These are phyloP conservation scores for Chlorella ohadii DNA, from an alignment of 139 green algal species.

Conservation along the genomic window DNA sequence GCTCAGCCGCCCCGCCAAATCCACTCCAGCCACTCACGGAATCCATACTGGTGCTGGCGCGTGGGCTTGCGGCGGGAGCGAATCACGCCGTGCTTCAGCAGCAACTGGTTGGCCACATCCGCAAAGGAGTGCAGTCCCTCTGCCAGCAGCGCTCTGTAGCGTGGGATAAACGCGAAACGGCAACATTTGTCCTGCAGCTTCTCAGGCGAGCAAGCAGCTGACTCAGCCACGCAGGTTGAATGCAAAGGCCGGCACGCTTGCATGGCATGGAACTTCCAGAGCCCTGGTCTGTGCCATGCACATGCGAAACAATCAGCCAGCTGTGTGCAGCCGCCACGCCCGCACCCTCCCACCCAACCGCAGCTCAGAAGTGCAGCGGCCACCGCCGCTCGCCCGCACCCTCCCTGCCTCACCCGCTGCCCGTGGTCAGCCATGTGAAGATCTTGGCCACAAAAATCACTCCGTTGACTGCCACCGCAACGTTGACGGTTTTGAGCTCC, in stretches of 20 bases:
- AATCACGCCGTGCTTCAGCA: constrained; percentile 81
- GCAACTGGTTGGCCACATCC: constrained; percentile 90
- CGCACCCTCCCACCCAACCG: neutral
- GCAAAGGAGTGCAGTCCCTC: constrained; percentile 90
- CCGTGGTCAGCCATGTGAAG: constrained; percentile 54
- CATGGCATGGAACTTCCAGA: no score
- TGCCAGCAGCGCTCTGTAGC: constrained; percentile 85
- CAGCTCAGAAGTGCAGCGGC: neutral
- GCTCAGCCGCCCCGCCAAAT: no score
- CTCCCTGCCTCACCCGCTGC: constrained; percentile 50
- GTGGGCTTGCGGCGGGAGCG: constrained; percentile 69
- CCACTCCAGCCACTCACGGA: constrained; percentile 39
- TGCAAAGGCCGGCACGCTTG: no score
- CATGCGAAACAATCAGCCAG: no score
- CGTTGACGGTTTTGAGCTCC: constrained; percentile 54
- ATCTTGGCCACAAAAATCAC: constrained; percentile 77
- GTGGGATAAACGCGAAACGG: no score
- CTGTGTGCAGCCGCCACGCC: no score
- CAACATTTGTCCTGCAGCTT: no score
- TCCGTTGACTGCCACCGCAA: constrained; percentile 69
- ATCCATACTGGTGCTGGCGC: constrained; percentile 87
- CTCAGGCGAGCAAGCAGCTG: no score
- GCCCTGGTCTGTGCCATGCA: no score
- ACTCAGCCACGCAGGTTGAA: no score
- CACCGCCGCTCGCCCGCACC: no score